phyloP scores from a whole-genome alignment of 495 filamentous ascomycete genomes.

The Daldinia bambusicola region DNA sequence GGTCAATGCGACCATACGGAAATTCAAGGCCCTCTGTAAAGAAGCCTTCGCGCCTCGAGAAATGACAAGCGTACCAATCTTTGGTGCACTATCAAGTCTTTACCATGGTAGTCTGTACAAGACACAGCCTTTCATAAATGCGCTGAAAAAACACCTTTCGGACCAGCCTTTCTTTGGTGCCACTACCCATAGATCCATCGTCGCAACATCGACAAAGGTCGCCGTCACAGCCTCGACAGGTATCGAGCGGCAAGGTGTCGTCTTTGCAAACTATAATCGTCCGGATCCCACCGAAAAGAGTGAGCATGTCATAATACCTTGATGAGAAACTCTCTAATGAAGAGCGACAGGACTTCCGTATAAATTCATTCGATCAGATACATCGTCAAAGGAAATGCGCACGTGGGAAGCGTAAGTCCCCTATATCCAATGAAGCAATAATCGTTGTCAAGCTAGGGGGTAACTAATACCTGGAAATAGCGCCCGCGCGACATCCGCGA shows the following conservation, averaged over 20 bases:
- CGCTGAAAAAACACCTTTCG: slow-evolving; percentile 48
- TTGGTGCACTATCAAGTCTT: slow-evolving; percentile 49
- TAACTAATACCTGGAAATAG: slow-evolving; percentile 29
- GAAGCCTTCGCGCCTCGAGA: slow-evolving; percentile 58
- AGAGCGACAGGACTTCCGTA: slow-evolving; percentile 44
- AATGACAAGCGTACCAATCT: slow-evolving; percentile 48
- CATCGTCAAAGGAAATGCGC: slow-evolving; percentile 55
- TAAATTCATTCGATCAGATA: slow-evolving; percentile 57
- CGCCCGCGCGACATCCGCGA: slow-evolving; percentile 61
- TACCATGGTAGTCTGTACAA: slow-evolving; percentile 57
- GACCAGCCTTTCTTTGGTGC: slow-evolving; percentile 54
- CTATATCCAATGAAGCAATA: not conserved
- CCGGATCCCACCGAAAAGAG: slow-evolving; percentile 28
- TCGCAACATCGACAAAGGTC: slow-evolving; percentile 53
- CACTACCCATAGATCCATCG: slow-evolving; percentile 36
- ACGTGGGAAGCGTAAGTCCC: slow-evolving; percentile 63
- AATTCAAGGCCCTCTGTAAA: slow-evolving; percentile 56
- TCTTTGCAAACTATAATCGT: slow-evolving; percentile 66
- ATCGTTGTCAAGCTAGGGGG: slow-evolving; percentile 32
- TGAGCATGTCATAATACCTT: not conserved
- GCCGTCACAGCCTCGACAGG: slow-evolving; percentile 59
- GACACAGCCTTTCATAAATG: slow-evolving; percentile 52
- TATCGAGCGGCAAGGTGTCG: slow-evolving; percentile 50
- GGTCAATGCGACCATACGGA: slow-evolving; percentile 53
- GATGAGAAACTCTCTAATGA: not conserved